Evolutionary conservation across 306 rosid species (phyloP), one percentile per base, ranked within the genome.

Genomic region (Senna siamea): DNA sequence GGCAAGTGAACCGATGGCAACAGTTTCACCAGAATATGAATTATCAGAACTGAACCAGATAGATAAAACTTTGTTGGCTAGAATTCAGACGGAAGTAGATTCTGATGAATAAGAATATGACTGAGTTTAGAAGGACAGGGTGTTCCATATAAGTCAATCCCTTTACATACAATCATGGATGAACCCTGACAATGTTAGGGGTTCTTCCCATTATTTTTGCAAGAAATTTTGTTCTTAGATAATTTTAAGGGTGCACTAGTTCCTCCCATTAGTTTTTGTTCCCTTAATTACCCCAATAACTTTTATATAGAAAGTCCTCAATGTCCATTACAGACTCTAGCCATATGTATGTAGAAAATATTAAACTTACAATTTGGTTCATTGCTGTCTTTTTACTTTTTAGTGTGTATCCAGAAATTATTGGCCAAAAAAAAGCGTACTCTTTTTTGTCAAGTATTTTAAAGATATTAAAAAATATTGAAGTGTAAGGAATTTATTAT

Each of bases 61-160:
- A 46, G 92, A 82, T 68, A 74, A 44, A 75, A 55, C 85, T 81
- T 78, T 53, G 18, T 62, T 58, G 68, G 40, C 66, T 64, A 72
- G 56, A 48, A 53, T 75, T 52, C 85, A 81, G 52, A 74, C n/a
- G 60, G 78, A 78, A 77, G 86, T 23, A 46, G 85, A 82, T 72
- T n/a, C 82, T 59, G 88, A 72, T 37, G 80, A 80, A 52, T 77
- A 73, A 20, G 80, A 69, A 37, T 28, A 58, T 76, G 87, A 81
- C 47, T 59, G 74, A 72, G 68, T 70, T 69, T 80, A 22, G 82
- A 84, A 66, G 92, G 83, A 76, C 77, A 87, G 20, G 94, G 87
- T 73, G 86, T 81, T 70, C 56, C 83, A n/a, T n/a, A n/a, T n/a
- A n/a, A n/a, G n/a, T 65, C 65, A 15, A 52, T 52, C 55, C 34